Base-by-base conservation (phyloP, 2,329 filamentous ascomycete species). In the Teratosphaeria viscida region DNA sequence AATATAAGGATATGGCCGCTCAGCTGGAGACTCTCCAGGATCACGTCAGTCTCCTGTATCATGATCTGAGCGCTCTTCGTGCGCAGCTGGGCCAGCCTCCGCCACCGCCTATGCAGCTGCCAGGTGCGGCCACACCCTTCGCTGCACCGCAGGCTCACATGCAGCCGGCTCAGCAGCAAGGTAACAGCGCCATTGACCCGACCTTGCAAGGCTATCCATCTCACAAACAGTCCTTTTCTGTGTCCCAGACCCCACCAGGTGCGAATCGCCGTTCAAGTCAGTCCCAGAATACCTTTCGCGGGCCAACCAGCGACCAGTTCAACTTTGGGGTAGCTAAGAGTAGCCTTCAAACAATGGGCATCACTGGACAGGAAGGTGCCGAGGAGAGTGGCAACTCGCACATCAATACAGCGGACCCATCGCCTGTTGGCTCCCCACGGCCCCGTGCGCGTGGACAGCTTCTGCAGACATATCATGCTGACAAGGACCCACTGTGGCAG, bases 281-380 rank as follows among this genome's bases (percentile, higher is more conserved):
- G 54, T 68, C 69, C 16, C 63, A 67, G 19, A 83, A 85, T 3
- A 81, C 83, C 27, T 96, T 94, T 70, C 86, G 89, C 59, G 92
- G 91, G 0, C 90, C 90, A 0, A 96, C 90, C 0, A 95, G 90
- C 74, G 87, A 85, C 54, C 85, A 87, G 1, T 96, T 92, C 74
- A 92, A 88, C 65, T 82, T 96, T 34, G 89, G 92, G 63, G 86
- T 96, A 14, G 91, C 92, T 39, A 92, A 90, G 72, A 89, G 84
- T 57, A 95, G 91, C 56, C 80, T 96, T 43, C 87, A 91, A 69
- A 92, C 86, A 61, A 95, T 96, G 89, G 91, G 91, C 3, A 94
- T 95, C 69, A 85, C 84, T 32, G 82, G 80, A 1, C 76, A 84
- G 1, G 82, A 81, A 1, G 85, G 86, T 55, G 85, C 88, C n/a